Base-by-base conservation (phyloP, 495 filamentous ascomycete genomes). In the Sabuloglossum arenarium region DNA sequence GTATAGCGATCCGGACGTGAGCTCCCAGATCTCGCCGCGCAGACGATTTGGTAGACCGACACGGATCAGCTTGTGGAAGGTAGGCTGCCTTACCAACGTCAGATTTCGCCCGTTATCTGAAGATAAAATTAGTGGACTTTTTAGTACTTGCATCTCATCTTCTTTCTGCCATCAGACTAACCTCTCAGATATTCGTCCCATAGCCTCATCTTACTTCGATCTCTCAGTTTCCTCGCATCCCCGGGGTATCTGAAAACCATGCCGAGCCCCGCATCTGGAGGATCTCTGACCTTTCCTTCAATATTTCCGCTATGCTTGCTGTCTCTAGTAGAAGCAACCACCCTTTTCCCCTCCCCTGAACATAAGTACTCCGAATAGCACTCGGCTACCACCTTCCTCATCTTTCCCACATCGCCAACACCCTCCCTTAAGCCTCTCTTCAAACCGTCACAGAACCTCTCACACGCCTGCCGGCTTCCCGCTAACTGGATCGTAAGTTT, bases 201-300 rank as follows among this genome's bases (percentile, higher is more conserved):
- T 24, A 98, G 67, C 54, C 91, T 76, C 85, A 98, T 97, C 74
- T 98, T 98, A 62, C 88, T 94, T 42, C 86, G 75, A 70, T 98
- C 93, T 61, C 91, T 76, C 39, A 96, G 75, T 68, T 97, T 97
- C 59, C 85, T 84, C n/a, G 87, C 81, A 74, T 98, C 90, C 32
- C 91, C 91, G 4, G 91, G 91, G 67, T 97, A 98, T 62, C 83
- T 81, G 70, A 96, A 98, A 8, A 90, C 67, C 79, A 90, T 85
- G 29, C 91, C 91, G 55, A 98, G 71, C 6, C 91, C 91, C 19
- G 88, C 88, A 70, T 97, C 90, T 14, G 93, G 93, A 0, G 84
- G 79, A 31, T 79, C 80, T 62, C 79, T 80, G 60, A 67, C 68
- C 39, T 75, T 73, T 1, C 68, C 66, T 2, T 73, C 56, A 1